Conservation (phyloP, 768 basidiomycete genomes). For the Suillus cothurnatus region DNA sequence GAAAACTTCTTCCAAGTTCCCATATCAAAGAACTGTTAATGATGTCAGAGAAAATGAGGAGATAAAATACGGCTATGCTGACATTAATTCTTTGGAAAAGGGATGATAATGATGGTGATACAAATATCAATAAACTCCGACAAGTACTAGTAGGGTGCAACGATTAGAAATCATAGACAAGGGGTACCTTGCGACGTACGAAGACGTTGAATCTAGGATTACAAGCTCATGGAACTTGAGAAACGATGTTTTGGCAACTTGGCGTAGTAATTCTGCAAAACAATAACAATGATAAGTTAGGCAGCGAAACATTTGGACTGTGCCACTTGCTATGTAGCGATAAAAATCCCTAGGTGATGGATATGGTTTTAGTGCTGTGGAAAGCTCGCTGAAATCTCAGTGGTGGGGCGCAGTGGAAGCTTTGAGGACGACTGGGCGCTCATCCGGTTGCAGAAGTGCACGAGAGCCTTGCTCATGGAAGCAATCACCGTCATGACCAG, state of each 20-base stretch:
- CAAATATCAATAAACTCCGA: too few species aligned
- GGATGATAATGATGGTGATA: not conserved
- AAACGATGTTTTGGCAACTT: too few species aligned
- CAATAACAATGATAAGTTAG: too few species aligned
- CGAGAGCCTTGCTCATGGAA: too few species aligned
- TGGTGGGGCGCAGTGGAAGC: not conserved
- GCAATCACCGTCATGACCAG: too few species aligned
- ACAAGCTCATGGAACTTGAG: too few species aligned
- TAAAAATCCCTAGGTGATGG: not conserved
- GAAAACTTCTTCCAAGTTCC: not conserved
- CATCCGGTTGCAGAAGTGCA: too few species aligned
- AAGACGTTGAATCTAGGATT: too few species aligned
- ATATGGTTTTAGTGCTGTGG: not conserved
- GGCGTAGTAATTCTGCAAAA: too few species aligned
- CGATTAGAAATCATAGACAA: not conserved
- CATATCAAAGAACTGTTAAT: not conserved
- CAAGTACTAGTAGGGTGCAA: too few species aligned
- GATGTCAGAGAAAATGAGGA: not conserved
- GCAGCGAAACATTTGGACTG: too few species aligned
- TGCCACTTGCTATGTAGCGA: not conserved
- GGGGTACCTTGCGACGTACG: too few species aligned
- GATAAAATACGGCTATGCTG: not conserved
- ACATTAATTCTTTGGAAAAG: not conserved
- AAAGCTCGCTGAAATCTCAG: not conserved
- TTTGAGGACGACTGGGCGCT: not conserved